Evolutionary conservation across 495 filamentous ascomycete genomes (phyloP), one percentile per base, ranked within the genome.

Genomic region (Tuber umbilicatum): DNA sequence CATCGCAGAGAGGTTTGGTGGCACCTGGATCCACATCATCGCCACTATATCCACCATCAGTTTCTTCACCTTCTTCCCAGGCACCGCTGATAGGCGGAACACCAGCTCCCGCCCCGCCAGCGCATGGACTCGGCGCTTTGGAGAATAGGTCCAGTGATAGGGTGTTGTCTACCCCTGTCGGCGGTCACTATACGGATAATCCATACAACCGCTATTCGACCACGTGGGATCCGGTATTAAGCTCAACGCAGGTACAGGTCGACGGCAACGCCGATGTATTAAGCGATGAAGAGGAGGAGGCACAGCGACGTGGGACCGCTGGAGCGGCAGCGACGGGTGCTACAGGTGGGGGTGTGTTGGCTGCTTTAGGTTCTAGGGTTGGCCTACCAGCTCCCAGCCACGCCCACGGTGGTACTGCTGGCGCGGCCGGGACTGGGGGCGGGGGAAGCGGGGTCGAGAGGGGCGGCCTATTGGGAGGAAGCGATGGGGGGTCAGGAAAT

Each of bases 141-240:
- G 67, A 69, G 31, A 70, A 60, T 43, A 72, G 60, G 37, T 69
- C 73, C 14, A 60, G 31, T 10, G 42, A 73, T 40, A 64, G 76
- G 9, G 79, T 81, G 6, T 70, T 78, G 7, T 76, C 74, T 41
- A 73, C 80, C 64, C 80, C 80, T n/a, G 75, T 81, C 1, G 73
- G 76, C 5, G 80, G 80, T 9, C 80, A 81, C 70, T 81, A 81
- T 64, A 79, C 80, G 1, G 80, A 81, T 50, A 81, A 81, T 27
- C 80, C 80, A 5, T 81, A 81, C 38, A 76, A 74, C 31, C 76
- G 80, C 70, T 79, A 77, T 71, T 75, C 72, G 67, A 81, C 80
- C 31, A 81, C 80, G 45, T 81, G 80, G 80, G 80, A 81, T 31
- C 80, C 80, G 40, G 69, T 74, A 38, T n/a, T 81, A 31, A 73